Conservation (phyloP, 495 filamentous ascomycete genomes). For the Xeromyces bisporus region DNA sequence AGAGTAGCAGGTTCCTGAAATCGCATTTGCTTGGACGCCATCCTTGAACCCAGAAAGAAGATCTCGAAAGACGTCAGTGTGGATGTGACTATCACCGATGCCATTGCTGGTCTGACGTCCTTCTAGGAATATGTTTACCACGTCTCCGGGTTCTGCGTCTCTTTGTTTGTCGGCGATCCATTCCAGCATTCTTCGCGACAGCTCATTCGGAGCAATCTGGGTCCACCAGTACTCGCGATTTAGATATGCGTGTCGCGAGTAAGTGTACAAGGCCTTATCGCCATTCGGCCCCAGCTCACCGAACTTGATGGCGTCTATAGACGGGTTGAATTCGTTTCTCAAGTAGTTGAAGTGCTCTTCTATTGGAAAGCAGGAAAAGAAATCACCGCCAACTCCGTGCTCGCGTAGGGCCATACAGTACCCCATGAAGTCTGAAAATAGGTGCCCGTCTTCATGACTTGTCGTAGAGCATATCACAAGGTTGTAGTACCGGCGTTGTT, state of each 20-base stretch:
- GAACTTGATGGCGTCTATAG: not conserved
- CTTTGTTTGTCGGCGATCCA: not conserved
- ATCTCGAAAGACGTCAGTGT: not conserved
- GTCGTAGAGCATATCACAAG: too few species aligned
- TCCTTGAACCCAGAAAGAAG: conserved; percentile 1
- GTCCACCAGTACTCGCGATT: not conserved
- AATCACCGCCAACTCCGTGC: not conserved
- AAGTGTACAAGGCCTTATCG: not conserved
- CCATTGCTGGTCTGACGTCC: not conserved
- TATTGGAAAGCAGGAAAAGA: conserved; percentile 1
- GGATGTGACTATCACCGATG: not conserved
- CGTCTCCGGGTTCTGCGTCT: not conserved
- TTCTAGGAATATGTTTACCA: not conserved
- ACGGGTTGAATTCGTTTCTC: not conserved
- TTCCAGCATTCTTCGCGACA: not conserved
- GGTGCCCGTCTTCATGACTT: not conserved
- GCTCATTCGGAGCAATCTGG: not conserved
- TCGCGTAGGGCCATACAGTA: not conserved
- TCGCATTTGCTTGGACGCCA: conserved; percentile 2
- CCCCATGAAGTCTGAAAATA: conserved; percentile 1
- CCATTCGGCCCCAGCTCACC: not conserved
- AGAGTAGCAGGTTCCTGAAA: conserved; percentile 2
- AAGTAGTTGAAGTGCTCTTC: not conserved
- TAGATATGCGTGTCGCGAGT: not conserved
- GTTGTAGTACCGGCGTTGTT: too few species aligned